Evolutionary conservation across 768 basidiomycete species (phyloP).

Genomic region (Suillus spraguei): DNA sequence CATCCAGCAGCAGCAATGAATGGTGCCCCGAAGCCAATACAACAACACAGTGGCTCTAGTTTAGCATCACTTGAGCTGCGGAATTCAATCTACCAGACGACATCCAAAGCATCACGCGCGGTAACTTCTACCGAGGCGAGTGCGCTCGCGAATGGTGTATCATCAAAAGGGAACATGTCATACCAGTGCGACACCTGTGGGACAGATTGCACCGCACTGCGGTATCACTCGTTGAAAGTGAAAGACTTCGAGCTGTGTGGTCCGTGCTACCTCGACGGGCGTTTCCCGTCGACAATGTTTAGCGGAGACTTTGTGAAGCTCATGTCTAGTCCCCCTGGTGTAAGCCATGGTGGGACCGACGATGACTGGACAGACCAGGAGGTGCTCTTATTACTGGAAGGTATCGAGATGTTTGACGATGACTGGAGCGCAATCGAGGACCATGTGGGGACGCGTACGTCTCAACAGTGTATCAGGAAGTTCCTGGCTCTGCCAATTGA

Average conservation of each 20-base stretch:
- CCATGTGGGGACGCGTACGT: slow-evolving; percentile 88
- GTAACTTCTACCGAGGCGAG: slow-evolving; percentile 71
- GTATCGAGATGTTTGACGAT: slow-evolving; percentile 97
- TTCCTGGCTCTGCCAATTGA: slow-evolving; percentile 97
- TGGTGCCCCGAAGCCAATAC: slow-evolving; percentile 44
- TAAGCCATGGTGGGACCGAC: slow-evolving; percentile 46
- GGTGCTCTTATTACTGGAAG: slow-evolving; percentile 86
- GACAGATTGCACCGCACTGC: slow-evolving; percentile 83
- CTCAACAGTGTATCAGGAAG: slow-evolving; percentile 94
- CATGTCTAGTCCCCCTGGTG: slow-evolving; percentile 40
- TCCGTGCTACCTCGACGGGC: slow-evolving; percentile 93
- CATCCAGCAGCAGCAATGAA: slow-evolving; percentile 47
- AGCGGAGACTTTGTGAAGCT: slow-evolving; percentile 96
- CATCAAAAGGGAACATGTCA: slow-evolving; percentile 49
- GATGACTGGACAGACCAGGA: slow-evolving; percentile 93
- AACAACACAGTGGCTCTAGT: slow-evolving; percentile 26
- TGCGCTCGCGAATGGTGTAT: slow-evolving; percentile 54
- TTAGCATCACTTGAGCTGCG: slow-evolving; percentile 87
- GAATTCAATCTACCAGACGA: slow-evolving; percentile 85
- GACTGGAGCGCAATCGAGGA: slow-evolving; percentile 94
- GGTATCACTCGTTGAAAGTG: slow-evolving; percentile 93
- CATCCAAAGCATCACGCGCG: slow-evolving; percentile 77
- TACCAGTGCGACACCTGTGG: slow-evolving; percentile 95
- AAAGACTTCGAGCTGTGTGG: slow-evolving; percentile 91
- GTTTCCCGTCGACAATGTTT: slow-evolving; percentile 96